Evolutionary conservation across 257 asterid genomes (phyloP).

Genomic region (Penstemon newberryi): DNA sequence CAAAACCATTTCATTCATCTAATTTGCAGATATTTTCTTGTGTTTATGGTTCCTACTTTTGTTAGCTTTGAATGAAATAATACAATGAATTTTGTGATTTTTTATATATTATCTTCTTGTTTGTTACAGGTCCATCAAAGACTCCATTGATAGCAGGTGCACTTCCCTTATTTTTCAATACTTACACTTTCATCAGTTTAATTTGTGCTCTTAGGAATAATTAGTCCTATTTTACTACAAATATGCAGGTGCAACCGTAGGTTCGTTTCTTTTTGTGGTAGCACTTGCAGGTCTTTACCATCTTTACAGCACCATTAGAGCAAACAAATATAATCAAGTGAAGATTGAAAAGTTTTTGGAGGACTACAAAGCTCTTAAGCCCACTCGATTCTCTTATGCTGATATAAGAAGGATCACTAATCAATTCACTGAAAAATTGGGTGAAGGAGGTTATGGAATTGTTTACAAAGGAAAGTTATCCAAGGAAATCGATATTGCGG

Average conservation of each 20-base stretch:
- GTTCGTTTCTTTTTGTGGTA: constrained; percentile 20
- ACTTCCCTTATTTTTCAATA: background rate
- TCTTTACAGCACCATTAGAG: constrained; percentile 13
- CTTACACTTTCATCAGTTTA: background rate
- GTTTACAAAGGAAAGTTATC: constrained; percentile 37
- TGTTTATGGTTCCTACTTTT: too few relatives aligned
- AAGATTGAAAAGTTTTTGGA: constrained; percentile 44
- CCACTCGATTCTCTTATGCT: constrained; percentile 46
- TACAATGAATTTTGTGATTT: too few relatives aligned
- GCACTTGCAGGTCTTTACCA: constrained; percentile 17
- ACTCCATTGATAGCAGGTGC: constrained; percentile 9
- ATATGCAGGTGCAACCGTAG: constrained; percentile 19
- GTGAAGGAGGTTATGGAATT: constrained; percentile 41
- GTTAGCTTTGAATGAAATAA: too few relatives aligned
- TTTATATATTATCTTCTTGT: too few relatives aligned
- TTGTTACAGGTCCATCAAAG: constrained; percentile 1
- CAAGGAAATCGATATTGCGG: constrained; percentile 29
- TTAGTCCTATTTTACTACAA: background rate
- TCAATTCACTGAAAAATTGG: constrained; percentile 29
- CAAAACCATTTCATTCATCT: background rate
- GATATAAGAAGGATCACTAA: constrained; percentile 46
- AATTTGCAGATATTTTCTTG: background rate
- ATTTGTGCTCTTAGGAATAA: too few relatives aligned
- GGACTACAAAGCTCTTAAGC: constrained; percentile 40
- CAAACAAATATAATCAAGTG: constrained; percentile 25